Evolutionary conservation across 495 filamentous ascomycete genomes (phyloP).

Genomic region (Penicillium malachiteum): DNA sequence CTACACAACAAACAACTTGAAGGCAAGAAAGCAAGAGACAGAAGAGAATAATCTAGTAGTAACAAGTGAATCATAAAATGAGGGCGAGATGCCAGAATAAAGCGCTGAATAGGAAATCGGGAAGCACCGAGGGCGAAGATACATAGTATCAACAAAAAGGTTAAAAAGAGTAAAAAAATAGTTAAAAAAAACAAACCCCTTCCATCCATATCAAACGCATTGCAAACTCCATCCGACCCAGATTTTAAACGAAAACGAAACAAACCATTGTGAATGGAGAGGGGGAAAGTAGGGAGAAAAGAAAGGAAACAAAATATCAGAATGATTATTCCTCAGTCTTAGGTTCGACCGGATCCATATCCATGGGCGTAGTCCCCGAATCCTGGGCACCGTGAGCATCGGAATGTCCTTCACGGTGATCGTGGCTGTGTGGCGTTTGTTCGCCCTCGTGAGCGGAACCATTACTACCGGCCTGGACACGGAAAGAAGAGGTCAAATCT

Average conservation of each 20-base stretch:
- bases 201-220: neutral
- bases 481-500: slow-evolving; percentile 43
- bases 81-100: too few relatives aligned
- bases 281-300: neutral
- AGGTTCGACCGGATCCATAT: slow-evolving; percentile 3
- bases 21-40: too few relatives aligned
- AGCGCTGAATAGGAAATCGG: too few relatives aligned
- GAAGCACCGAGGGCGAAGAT: too few relatives aligned
- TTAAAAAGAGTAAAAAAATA: neutral
- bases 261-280: neutral
- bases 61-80: too few relatives aligned
- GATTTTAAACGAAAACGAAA: neutral
- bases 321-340: slow-evolving; percentile 2
- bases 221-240: neutral
- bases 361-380: slow-evolving; percentile 15
- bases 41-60: too few relatives aligned
- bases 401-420: slow-evolving; percentile 21
- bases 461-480: slow-evolving; percentile 33
- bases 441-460: slow-evolving; percentile 30
- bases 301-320: neutral
- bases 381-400: slow-evolving; percentile 18
- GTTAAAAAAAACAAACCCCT: neutral
- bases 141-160: too few relatives aligned
- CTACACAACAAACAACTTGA: too few relatives aligned
- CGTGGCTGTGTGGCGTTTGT: slow-evolving; percentile 25